Evolutionary conservation across 257 asterid species (phyloP).

Genomic region (Orobanche coerulescens): DNA sequence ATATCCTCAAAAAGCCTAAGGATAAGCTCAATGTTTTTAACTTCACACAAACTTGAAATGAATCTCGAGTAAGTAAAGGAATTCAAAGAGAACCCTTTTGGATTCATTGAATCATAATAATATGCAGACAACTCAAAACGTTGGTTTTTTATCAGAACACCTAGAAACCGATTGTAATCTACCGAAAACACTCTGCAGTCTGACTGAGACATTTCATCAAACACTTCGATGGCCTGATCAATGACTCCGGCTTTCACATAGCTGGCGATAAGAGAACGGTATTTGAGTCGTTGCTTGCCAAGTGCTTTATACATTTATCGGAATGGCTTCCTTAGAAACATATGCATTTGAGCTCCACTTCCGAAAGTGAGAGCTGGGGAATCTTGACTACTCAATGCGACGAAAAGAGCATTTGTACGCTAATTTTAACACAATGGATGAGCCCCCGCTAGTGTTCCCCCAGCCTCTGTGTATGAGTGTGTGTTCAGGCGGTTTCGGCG

Average conservation of each 20-base stretch:
- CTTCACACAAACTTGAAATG: constrained; percentile 71
- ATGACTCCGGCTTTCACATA: constrained; percentile 61
- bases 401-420: neutral
- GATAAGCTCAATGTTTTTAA: constrained; percentile 69
- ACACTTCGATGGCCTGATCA: constrained; percentile 70
- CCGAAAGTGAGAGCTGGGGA: constrained; percentile 18
- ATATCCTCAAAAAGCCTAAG: constrained; percentile 62
- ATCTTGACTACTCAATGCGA: constrained; percentile 13
- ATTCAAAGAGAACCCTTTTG: constrained; percentile 68
- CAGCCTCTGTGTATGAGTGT: neutral
- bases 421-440: neutral
- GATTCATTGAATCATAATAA: constrained; percentile 53
- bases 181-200: constrained; percentile 73
- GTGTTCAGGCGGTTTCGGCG: constrained; percentile 23
- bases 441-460: constrained; percentile 13
- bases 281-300: constrained; percentile 70
- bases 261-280: constrained; percentile 64
- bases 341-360: constrained; percentile 50
- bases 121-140: constrained; percentile 61
- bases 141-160: constrained; percentile 57
- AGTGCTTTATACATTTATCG: constrained; percentile 74
- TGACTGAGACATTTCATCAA: constrained; percentile 81
- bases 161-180: constrained; percentile 83
- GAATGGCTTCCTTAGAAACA: constrained; percentile 33
- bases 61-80: constrained; percentile 88